Percentiles rank a stretch among this genome's conserved stretches.
Conservation (phyloP, 345 rosid species). For the Syzygium aqueum region DNA sequence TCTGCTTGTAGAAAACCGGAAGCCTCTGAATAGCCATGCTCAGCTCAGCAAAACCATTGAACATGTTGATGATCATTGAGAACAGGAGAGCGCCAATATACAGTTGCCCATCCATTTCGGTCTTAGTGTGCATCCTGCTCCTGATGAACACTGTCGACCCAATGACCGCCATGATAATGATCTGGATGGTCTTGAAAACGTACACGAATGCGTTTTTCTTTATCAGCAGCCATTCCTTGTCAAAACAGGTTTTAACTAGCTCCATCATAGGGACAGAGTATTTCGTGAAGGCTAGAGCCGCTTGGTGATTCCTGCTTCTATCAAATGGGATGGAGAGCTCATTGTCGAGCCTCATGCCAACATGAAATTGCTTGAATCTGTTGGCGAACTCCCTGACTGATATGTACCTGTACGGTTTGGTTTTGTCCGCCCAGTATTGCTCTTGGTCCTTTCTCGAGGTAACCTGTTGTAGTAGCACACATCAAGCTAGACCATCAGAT, state of each 20-base stretch:
- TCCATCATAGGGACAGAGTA: slow-evolving; percentile 47
- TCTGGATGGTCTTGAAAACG: slow-evolving; percentile 58
- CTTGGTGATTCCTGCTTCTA: slow-evolving; percentile 44
- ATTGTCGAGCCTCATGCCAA: slow-evolving; percentile 36
- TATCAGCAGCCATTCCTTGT: slow-evolving; percentile 62
- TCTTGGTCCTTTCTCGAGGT: slow-evolving; percentile 86
- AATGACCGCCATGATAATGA: slow-evolving; percentile 43
- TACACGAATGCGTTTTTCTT: slow-evolving; percentile 60
- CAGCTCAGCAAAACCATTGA: slow-evolving; percentile 80
- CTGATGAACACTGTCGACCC: slow-evolving; percentile 52
- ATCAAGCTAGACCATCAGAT: not conserved
- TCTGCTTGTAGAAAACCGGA: slow-evolving; percentile 86
- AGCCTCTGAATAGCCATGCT: slow-evolving; percentile 62
- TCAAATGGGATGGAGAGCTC: slow-evolving; percentile 55
- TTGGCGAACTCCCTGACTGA: slow-evolving; percentile 48
- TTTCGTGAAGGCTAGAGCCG: slow-evolving; percentile 48
- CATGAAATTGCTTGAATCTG: slow-evolving; percentile 32
- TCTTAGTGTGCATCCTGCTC: slow-evolving; percentile 35
- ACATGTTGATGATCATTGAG: slow-evolving; percentile 61
- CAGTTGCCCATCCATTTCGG: slow-evolving; percentile 28
- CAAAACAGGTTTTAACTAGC: slow-evolving; percentile 63
- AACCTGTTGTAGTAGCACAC: slow-evolving; percentile 28
- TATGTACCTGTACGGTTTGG: slow-evolving; percentile 47
- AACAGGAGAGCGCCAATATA: slow-evolving; percentile 45
- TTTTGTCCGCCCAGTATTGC: slow-evolving; percentile 69